These are phyloP conservation scores for Phanerochaete sordida DNA, from an alignment of 768 basidiomycete species.

Conservation along the genomic window DNA sequence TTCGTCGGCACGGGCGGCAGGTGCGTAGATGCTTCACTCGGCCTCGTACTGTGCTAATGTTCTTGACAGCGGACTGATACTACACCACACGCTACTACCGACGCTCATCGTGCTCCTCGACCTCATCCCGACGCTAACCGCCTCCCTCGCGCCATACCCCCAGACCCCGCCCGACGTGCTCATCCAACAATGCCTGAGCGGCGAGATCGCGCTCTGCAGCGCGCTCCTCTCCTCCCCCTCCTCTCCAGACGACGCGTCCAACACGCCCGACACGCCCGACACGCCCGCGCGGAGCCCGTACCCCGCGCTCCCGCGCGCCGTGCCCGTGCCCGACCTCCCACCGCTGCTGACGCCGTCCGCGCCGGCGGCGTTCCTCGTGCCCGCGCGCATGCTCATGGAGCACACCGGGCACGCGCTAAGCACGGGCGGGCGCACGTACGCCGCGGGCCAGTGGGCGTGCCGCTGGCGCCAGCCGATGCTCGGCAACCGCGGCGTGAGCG, in stretches of 20 bases:
- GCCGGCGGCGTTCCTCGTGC: neutral
- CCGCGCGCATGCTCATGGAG: slow-evolving; percentile 2
- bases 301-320: neutral
- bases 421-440: slow-evolving; percentile 3
- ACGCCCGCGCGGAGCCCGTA: neutral
- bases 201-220: slow-evolving; percentile 1
- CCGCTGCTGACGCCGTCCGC: neutral
- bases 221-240: neutral
- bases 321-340: neutral
- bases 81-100: slow-evolving; percentile 8
- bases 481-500: slow-evolving; percentile 1
- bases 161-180: slow-evolving; percentile 9
- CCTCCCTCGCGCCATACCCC: neutral
- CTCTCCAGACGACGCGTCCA: neutral
- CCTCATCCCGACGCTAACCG: neutral
- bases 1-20: slow-evolving; percentile 11
- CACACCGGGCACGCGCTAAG: slow-evolving; percentile 5
- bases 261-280: no score
- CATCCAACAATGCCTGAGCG: slow-evolving; percentile 6
- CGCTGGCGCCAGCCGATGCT: slow-evolving; percentile 8
- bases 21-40: neutral
- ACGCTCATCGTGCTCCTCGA: neutral
- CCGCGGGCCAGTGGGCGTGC: slow-evolving; percentile 8
- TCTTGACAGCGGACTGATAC: slow-evolving; percentile 8
- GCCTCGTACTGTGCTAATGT: no score